These are phyloP conservation scores for Actinomucor elegans DNA, from an alignment of 371 early-diverging fungal genomes.

Conservation along the genomic window DNA sequence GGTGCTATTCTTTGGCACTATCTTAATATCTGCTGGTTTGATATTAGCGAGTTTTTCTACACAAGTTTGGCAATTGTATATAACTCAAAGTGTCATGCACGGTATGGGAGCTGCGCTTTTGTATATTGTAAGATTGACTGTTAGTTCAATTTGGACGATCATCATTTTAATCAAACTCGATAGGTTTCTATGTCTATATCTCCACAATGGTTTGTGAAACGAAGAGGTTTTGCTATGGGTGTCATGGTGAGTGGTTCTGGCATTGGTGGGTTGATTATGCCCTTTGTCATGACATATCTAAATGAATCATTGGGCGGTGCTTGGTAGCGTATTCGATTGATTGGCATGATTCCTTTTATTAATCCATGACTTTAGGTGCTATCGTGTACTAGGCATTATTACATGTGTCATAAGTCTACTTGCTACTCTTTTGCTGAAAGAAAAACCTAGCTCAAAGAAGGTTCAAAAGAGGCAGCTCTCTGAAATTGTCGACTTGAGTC, in stretches of 20 bases:
- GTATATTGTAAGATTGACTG: slow-evolving; percentile 13
- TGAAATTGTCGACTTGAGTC: slow-evolving; percentile 14
- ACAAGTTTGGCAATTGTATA: slow-evolving; percentile 36
- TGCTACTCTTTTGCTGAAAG: slow-evolving; percentile 39
- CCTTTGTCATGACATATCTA: slow-evolving; percentile 62
- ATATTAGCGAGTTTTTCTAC: slow-evolving; percentile 30
- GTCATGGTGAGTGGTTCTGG: slow-evolving; percentile 78
- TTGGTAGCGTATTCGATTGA: slow-evolving; percentile 28
- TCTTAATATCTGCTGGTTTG: slow-evolving; percentile 24
- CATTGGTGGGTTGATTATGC: slow-evolving; percentile 73
- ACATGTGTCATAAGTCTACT: slow-evolving; percentile 38
- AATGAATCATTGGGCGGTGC: slow-evolving; percentile 56
- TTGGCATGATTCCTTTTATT: not conserved
- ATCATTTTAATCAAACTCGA: no score
- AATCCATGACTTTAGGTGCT: slow-evolving; percentile 26
- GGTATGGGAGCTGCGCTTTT: slow-evolving; percentile 48
- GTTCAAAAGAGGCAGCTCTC: slow-evolving; percentile 10
- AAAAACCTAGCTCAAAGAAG: slow-evolving; percentile 19
- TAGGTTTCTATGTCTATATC: slow-evolving; percentile 53
- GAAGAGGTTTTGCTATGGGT: slow-evolving; percentile 76
- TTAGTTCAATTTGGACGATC: not conserved
- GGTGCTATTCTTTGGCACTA: slow-evolving; percentile 22
- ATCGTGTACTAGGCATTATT: slow-evolving; percentile 55
- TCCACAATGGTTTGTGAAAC: slow-evolving; percentile 74
- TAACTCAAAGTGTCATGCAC: slow-evolving; percentile 35